Evolutionary conservation across 83 land plant species (phyloP), one percentile per base, ranked within the genome.

Genomic region (Diphasiastrum complanatum): DNA sequence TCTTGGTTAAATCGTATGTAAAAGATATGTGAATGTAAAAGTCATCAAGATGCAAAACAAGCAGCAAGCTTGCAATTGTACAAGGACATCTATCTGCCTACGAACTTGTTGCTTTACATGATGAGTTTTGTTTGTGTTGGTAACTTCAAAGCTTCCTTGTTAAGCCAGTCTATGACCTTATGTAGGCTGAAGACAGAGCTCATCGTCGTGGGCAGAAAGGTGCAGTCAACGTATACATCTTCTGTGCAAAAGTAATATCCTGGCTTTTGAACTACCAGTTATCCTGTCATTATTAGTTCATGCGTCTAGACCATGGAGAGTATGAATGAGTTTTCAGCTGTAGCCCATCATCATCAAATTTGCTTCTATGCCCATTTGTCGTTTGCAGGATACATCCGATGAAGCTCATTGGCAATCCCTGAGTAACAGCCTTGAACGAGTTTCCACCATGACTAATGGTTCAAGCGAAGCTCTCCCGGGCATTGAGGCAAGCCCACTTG

Each of bases 181-280:
- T 55, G 43, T 59, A 93, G 99, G 99, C 99, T 48, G 99, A 95
- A 63, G 96, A 89, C 67, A 82, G 99, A 66, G 96, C 92, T 37
- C 99, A 95, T 63, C 83, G 99, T 43, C 79, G 81, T 54, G 99
- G 99, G 18, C 96, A 89, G 74, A 76, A 38, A 20, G 84, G 75
- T 72, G 77, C 92, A 31, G 84, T 95, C 50, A 95, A 89, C 53
- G 77, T 95, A 27, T 95, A 95, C 64, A 73, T 85, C 24, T 95
- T 95, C 51, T 84, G 84, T 71, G 99, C 92, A 11, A 95, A 89
- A 91, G 99, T 86, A 36, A 27, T 51, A 36, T 11, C 19, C 26
- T 16, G 37, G 4, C 64, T 41, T 45, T 23, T 63, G 54, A 22
- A 26, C 16, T 24, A n/a, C n/a, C n/a, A n/a, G n/a, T n/a, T n/a